Evolutionary conservation across 2,329 filamentous ascomycete genomes (phyloP), one percentile per base, ranked within the genome.

Genomic region (Dichotomopilus funicola): DNA sequence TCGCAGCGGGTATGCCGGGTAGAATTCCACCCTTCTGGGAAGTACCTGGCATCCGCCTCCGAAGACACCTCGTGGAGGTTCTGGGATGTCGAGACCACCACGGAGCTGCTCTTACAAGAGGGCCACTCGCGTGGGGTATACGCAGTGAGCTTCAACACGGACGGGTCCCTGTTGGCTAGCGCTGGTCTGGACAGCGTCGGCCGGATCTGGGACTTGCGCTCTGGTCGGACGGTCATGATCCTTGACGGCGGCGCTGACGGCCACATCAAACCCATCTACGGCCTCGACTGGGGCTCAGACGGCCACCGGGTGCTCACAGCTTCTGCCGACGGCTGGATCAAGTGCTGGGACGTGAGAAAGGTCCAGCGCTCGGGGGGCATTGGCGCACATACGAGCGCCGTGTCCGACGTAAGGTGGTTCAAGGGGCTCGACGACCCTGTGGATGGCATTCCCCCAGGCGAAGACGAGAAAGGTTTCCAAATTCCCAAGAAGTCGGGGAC

Each of bases 61-160:
- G 94, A 94, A 65, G 94, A 99, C 68, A 96, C 91, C 2, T 96
- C 94, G 0, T 99, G 94, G 94, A 84, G 92, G 45, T 76, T 99
- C 37, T 99, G 94, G 92, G 92, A 97, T 68, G 83, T 97, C 0
- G 85, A 89, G 63, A 94, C 87, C 0, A 89, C 85, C 0, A 86
- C 86, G 2, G 91, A 97, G 67, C 73, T 97, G 1, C 77, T 95
- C 1, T 78, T 95, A 1, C 94, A 99, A 70, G 92, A 97, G 72
- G 94, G 94, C 1, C 94, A 99, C 70, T 95, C 91, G 8, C 84
- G 92, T 54, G 94, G 95, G 59, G 94, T 97, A 10, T 97, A 94
- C 66, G 82, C 91, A 0, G 81, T 97, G 51, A 84, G 85, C 66
- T 97, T 97, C 75, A 96, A 95, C 68, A 81, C 81, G 0, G 94